phyloP scores from a whole-genome alignment of 129 eudicot genomes.

The Lactuca sativa region DNA sequence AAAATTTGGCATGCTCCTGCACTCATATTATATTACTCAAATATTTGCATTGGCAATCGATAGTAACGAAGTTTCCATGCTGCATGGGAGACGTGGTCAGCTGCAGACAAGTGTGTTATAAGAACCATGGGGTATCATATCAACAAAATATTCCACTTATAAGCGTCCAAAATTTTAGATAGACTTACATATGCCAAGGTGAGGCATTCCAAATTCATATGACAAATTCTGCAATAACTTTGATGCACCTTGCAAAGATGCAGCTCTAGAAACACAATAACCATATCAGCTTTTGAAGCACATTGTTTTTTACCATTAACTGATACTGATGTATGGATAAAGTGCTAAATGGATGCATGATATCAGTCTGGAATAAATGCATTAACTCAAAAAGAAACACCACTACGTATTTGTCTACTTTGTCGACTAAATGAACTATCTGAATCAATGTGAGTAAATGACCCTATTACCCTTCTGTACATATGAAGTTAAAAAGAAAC shows the following conservation, averaged over 20 bases:
- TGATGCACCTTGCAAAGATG: constrained; percentile 73
- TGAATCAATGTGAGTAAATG: not conserved
- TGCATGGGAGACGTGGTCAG: constrained; percentile 53
- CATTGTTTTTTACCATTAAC: not conserved
- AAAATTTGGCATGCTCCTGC: constrained; percentile 89
- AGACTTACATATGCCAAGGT: constrained; percentile 60
- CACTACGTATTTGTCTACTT: not conserved
- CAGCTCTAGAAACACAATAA: constrained; percentile 63
- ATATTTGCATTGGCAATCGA: constrained; percentile 96
- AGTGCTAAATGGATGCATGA: not conserved
- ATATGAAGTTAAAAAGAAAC: not conserved
- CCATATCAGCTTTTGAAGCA: not conserved
- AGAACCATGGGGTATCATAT: constrained; percentile 4
- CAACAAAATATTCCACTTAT: constrained; percentile 7
- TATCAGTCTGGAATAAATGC: not conserved
- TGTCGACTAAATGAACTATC: not conserved
- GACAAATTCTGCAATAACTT: constrained; percentile 71
- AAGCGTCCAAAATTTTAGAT: not conserved
- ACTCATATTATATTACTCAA: constrained; percentile 84
- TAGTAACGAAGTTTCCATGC: constrained; percentile 94
- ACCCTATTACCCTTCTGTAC: not conserved
- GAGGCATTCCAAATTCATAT: constrained; percentile 61
- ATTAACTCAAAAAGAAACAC: not conserved
- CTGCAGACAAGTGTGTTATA: constrained; percentile 42
- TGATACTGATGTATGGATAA: not conserved